These are phyloP conservation scores for Leucosporidium yakuticum DNA, from an alignment of 768 basidiomycete species.

Conservation along the genomic window DNA sequence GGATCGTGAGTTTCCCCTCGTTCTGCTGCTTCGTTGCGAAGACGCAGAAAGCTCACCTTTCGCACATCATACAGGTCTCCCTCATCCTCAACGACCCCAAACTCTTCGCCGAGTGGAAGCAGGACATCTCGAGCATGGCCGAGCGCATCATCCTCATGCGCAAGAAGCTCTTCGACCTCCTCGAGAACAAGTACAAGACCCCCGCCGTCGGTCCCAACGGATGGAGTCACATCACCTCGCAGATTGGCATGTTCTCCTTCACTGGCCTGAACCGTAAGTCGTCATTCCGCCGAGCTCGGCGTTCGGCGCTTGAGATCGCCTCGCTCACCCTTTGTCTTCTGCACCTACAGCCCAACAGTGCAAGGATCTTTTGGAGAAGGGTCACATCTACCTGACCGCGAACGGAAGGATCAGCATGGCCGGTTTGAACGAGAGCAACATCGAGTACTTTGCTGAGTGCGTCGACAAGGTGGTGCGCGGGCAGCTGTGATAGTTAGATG, in stretches of 20 bases:
- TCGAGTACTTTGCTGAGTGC: slow-evolving; percentile 82
- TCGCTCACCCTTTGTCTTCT: not conserved
- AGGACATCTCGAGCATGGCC: slow-evolving; percentile 58
- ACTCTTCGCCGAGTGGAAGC: slow-evolving; percentile 79
- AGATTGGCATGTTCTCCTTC: slow-evolving; percentile 83
- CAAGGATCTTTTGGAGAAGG: slow-evolving; percentile 73
- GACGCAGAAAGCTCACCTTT: not conserved
- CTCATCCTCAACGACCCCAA: slow-evolving; percentile 64
- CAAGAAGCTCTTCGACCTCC: slow-evolving; percentile 66
- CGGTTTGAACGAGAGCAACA: slow-evolving; percentile 73
- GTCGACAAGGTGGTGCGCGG: slow-evolving; percentile 56
- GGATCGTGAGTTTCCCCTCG: slow-evolving; percentile 60
- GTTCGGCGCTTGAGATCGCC: no score
- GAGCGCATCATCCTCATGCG: slow-evolving; percentile 90
- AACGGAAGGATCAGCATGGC: slow-evolving; percentile 92
- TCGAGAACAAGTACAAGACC: slow-evolving; percentile 73
- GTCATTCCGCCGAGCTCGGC: not conserved
- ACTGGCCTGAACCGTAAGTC: slow-evolving; percentile 59
- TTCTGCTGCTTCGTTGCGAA: not conserved
- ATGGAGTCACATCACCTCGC: slow-evolving; percentile 90
- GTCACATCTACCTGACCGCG: slow-evolving; percentile 88
- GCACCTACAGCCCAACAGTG: slow-evolving; percentile 57
- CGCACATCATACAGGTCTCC: slow-evolving; percentile 3
- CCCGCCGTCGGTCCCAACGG: slow-evolving; percentile 47
- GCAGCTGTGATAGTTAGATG: no score